These are phyloP conservation scores for Pseudonectria buxi DNA, from an alignment of 2,329 filamentous ascomycete species.

Conservation along the genomic window DNA sequence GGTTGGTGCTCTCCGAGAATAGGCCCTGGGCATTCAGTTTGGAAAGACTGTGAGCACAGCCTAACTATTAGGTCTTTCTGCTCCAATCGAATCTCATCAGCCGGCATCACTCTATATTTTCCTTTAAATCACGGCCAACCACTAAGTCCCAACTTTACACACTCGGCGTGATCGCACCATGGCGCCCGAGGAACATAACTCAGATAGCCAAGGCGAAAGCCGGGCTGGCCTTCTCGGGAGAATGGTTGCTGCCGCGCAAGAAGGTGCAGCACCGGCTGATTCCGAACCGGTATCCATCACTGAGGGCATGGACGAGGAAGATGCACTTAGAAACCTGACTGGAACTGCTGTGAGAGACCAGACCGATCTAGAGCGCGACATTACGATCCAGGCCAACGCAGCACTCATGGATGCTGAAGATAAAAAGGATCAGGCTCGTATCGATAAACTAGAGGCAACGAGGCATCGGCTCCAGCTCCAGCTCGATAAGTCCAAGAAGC, in stretches of 20 bases:
- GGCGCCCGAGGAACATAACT: slow-evolving; percentile 17
- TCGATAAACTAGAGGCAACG: slow-evolving; percentile 48
- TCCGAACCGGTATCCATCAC: slow-evolving; percentile 7
- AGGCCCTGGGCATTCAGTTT: too few relatives aligned
- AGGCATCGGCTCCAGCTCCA: slow-evolving; percentile 58
- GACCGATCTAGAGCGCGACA: slow-evolving; percentile 84
- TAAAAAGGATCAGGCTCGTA: slow-evolving; percentile 55
- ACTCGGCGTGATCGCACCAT: slow-evolving; percentile 11
- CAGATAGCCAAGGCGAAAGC: slow-evolving; percentile 15
- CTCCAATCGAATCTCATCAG: too few relatives aligned
- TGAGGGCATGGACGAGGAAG: slow-evolving; percentile 47
- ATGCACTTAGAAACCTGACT: slow-evolving; percentile 55
- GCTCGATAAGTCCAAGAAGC: slow-evolving; percentile 48
- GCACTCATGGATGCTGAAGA: slow-evolving; percentile 57
- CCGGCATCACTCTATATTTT: too few relatives aligned
- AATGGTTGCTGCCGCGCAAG: slow-evolving; percentile 27
- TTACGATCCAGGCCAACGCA: slow-evolving; percentile 56
- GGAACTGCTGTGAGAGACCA: slow-evolving; percentile 68
- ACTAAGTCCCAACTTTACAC: too few relatives aligned
- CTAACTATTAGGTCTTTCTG: too few relatives aligned
- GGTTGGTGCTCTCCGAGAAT: too few relatives aligned
- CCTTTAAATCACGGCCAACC: too few relatives aligned
- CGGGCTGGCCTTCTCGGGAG: slow-evolving; percentile 21
- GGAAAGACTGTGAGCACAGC: too few relatives aligned
- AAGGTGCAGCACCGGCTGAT: slow-evolving; percentile 12